These are phyloP conservation scores for Diatrype stigma DNA, from an alignment of 2,329 filamentous ascomycete species.

Conservation along the genomic window DNA sequence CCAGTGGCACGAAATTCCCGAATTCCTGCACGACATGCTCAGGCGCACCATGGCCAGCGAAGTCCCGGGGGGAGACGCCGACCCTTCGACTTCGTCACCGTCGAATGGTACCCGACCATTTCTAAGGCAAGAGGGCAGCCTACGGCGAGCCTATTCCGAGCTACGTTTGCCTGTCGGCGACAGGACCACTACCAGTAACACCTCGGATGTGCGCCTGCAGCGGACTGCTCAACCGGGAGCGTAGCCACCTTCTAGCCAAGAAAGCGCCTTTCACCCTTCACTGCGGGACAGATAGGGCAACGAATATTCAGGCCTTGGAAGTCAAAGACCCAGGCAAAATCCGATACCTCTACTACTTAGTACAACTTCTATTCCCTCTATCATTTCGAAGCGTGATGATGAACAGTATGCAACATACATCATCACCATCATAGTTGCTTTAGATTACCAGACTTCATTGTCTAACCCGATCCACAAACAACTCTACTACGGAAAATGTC, in stretches of 20 bases:
- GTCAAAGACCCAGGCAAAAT: no score
- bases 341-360: no score
- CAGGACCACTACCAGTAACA: conserved; percentile 10
- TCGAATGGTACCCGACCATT: conserved; percentile 4
- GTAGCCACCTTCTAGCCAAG: conserved; percentile 10
- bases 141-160: conserved; percentile 23
- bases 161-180: conserved; percentile 39
- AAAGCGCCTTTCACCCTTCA: background rate
- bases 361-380: no score
- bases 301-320: background rate
- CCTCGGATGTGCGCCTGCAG: conserved; percentile 23
- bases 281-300: background rate
- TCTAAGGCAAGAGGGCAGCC: conserved; percentile 11
- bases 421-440: no score
- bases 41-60: conserved; percentile 42
- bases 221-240: conserved; percentile 30
- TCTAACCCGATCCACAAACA: background rate
- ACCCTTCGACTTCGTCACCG: conserved; percentile 9
- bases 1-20: conserved; percentile 55
- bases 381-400: no score
- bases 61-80: conserved; percentile 8
- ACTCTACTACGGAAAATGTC: background rate
- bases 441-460: background rate
- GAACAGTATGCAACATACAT: no score
- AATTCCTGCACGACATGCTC: conserved; percentile 50